Evolutionary conservation across 2,329 filamentous ascomycete genomes (phyloP), one percentile per base, ranked within the genome.

Genomic region (Amauroascus niger): DNA sequence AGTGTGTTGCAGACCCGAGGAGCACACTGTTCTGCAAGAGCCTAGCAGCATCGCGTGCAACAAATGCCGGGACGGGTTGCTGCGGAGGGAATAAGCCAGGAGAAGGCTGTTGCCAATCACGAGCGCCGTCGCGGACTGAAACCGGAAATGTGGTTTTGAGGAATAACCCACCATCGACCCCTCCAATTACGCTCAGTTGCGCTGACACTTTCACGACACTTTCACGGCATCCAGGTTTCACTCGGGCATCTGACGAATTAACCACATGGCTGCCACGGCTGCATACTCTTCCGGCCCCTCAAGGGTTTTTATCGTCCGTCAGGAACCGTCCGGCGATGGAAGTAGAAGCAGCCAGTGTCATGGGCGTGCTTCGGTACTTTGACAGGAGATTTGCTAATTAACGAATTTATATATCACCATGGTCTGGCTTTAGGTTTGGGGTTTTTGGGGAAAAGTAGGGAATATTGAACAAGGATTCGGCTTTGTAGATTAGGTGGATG

Each of bases 11-110:
- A 1, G 87, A 91, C 64, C 86, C 87, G 16, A 84, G 85, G 64
- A 88, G 87, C 2, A 87, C 86, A 1, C 79, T 90, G 35, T 93
- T 93, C 73, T 93, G 87, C 69, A 85, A 87, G 58, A 84, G 86
- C 9, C 79, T 91, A 50, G 86, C 87, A 22, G 86, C 86, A 57
- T 84, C 67, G 55, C 71, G 67, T 55, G 63, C 68, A 56, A 63
- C 63, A 52, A 65, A 63, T 58, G 65, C 61, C 40, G 43, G 14
- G 32, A 11, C 30, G 1, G 43, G 51, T 24, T 52, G 56, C 20
- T 80, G 80, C 48, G 87, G 84, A 67, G 81, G 80, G 61, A 80
- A 82, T 41, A 74, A 74, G 39, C 67, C 72, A 16, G 78, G 75
- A 13, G 80, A 79, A 13, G 82, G 82, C 33, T 87, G 84, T 67